These are phyloP conservation scores for Domatiomyces catenatus DNA, from an alignment of 2,329 filamentous ascomycete genomes.

Conservation along the genomic window DNA sequence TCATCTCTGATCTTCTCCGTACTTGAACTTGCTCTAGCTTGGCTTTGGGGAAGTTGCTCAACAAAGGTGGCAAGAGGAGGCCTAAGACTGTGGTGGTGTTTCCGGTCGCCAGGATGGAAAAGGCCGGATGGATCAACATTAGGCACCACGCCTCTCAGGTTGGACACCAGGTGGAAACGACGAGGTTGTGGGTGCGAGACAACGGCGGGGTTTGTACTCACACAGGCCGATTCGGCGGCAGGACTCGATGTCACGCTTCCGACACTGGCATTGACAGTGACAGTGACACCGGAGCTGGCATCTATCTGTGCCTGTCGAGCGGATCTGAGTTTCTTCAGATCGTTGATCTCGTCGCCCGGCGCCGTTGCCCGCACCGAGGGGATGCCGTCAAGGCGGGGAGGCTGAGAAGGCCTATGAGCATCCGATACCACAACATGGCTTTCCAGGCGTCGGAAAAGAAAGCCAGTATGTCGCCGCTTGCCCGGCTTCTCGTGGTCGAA, in stretches of 20 bases:
- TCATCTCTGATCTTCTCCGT: not conserved
- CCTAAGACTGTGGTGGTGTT: conserved; percentile 5
- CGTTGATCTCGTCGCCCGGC: conserved; percentile 27
- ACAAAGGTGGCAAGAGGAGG: conserved; percentile 16
- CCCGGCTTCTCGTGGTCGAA: conserved; percentile 28
- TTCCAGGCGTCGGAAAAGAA: conserved; percentile 30
- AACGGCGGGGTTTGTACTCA: not conserved
- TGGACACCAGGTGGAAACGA: not conserved
- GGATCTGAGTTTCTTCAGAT: conserved; percentile 11
- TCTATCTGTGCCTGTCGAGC: conserved; percentile 1
- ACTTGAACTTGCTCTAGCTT: conserved; percentile 3
- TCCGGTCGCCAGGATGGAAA: conserved; percentile 2
- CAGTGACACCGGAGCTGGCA: not conserved
- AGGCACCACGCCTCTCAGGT: not conserved
- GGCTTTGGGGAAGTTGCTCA: conserved; percentile 8
- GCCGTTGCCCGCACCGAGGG: conserved; percentile 28
- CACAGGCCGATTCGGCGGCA: not conserved
- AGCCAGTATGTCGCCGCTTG: conserved; percentile 35
- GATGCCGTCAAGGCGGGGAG: conserved; percentile 19
- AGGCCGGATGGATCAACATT: not conserved
- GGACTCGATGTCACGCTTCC: not conserved
- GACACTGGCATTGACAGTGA: not conserved
- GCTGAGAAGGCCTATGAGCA: conserved; percentile 9
- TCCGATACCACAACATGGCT: conserved; percentile 9
- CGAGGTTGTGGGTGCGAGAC: not conserved